Evolutionary conservation across 2,329 filamentous ascomycete genomes (phyloP), one percentile per base, ranked within the genome.

Genomic region (Alternaria sp.): DNA sequence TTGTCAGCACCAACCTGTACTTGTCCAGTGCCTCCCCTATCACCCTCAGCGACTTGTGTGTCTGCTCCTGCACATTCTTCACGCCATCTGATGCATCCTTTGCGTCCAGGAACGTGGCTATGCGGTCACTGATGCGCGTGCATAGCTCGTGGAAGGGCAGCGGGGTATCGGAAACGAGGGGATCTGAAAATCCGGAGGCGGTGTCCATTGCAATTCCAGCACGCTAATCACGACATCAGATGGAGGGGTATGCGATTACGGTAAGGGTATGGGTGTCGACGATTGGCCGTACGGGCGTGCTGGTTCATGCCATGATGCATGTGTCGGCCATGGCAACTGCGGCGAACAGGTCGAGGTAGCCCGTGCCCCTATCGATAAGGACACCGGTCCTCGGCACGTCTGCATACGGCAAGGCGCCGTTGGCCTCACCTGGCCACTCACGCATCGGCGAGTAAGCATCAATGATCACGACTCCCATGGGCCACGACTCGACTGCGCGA

Each of bases 11-110:
- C 58, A 80, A 95, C 88, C 85, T 85, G 77, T 97, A 98, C 72
- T 84, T 84, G 62, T 86, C 79, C 72, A 97, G 81, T 13, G 93
- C 91, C 69, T 92, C 85, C 60, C 87, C 85, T 57, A 97, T 87
- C 23, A 97, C 88, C 23, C 79, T 83, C 71, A 96, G 83, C 24
- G 92, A 89, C 52, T 86, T 81, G 60, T 87, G 85, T 44, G 91
- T 90, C 81, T 95, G 93, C 56, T 81, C 79, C 79, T 97, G 93
- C 28, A 93, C 86, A 54, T 82, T 82, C 67, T 80, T 81, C 57
- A 93, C 78, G 42, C 85, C 77, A 53, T 85, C 80, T 21, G 85
- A 83, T 3, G 83, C 80, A 58, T 86, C 81, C 31, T 85, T 77
- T 63, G 87, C 83, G 45, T 81, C 81, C 54, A 96, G 81, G 72